Evolutionary conservation across 768 basidiomycete species (phyloP).

Genomic region (Leccinum olivaceopallidum): DNA sequence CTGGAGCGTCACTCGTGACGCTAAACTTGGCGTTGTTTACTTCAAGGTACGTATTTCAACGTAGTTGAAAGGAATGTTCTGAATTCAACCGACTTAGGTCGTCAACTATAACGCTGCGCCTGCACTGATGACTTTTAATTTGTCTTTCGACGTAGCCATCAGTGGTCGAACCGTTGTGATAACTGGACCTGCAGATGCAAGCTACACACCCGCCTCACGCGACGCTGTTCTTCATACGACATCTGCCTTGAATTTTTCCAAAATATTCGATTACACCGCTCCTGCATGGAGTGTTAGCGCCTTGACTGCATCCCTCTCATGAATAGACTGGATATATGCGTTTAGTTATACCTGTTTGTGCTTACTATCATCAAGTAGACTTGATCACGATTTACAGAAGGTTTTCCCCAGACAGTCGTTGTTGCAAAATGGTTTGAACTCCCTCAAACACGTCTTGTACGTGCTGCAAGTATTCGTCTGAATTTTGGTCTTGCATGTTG

Average conservation of each 20-base stretch:
- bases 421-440: slow-evolving; percentile 29
- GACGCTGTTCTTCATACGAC: slow-evolving; percentile 46
- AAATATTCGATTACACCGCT: slow-evolving; percentile 53
- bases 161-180: slow-evolving; percentile 49
- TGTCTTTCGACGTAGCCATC: slow-evolving; percentile 53
- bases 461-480: slow-evolving; percentile 49
- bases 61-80: not conserved
- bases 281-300: slow-evolving; percentile 45
- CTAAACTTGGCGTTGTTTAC: slow-evolving; percentile 37
- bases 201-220: slow-evolving; percentile 54
- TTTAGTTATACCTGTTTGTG: not conserved
- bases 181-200: slow-evolving; percentile 47
- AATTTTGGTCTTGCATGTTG: slow-evolving; percentile 75
- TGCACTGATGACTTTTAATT: slow-evolving; percentile 47
- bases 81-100: slow-evolving; percentile 37
- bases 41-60: slow-evolving; percentile 49
- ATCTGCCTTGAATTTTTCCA: slow-evolving; percentile 44
- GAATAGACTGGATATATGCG: not conserved
- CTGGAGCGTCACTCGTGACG: slow-evolving; percentile 56
- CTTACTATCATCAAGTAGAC: not conserved
- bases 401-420: slow-evolving; percentile 12
- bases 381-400: not conserved
- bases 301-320: slow-evolving; percentile 6
- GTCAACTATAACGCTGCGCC: slow-evolving; percentile 50
- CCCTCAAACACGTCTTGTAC: slow-evolving; percentile 44